phyloP scores from a whole-genome alignment of 257 asterid species.

The Plantago elongata region DNA sequence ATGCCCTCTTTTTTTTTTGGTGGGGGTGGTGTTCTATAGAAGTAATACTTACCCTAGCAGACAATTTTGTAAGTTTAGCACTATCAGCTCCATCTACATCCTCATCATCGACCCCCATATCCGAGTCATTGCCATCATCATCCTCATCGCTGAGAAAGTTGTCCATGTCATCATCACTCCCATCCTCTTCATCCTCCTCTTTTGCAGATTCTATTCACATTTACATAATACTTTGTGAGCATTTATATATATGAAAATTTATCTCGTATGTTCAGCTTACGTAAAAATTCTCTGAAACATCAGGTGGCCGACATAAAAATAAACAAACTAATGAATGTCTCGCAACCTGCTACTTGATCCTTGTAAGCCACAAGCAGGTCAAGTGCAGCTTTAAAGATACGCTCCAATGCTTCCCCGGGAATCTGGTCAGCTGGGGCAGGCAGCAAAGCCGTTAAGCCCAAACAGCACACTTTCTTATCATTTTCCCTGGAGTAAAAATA shows the following conservation, averaged over 20 bases:
- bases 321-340: not conserved
- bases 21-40: not conserved
- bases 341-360: conserved; percentile 86
- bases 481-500: conserved; percentile 54
- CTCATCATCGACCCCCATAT: conserved; percentile 88
- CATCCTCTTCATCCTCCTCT: conserved; percentile 61
- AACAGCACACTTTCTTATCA: conserved; percentile 89
- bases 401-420: conserved; percentile 86
- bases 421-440: conserved; percentile 86
- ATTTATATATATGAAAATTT: no score
- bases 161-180: conserved; percentile 71
- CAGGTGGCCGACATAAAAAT: conserved; percentile 8
- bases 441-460: conserved; percentile 92
- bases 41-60: conserved; percentile 62
- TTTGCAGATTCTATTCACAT: conserved; percentile 62
- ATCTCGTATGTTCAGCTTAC: not conserved
- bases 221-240: not conserved
- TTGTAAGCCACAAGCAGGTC: conserved; percentile 94
- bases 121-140: conserved; percentile 40
- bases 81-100: conserved; percentile 82
- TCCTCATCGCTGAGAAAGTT: conserved; percentile 73
- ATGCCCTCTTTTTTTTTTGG: no score
- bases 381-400: conserved; percentile 79
- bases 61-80: conserved; percentile 62
- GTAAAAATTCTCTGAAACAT: no score